Evolutionary conservation across 1,284 basidiomycete genomes (phyloP).

Genomic region (Apiotrichum mycotoxinovorans): DNA sequence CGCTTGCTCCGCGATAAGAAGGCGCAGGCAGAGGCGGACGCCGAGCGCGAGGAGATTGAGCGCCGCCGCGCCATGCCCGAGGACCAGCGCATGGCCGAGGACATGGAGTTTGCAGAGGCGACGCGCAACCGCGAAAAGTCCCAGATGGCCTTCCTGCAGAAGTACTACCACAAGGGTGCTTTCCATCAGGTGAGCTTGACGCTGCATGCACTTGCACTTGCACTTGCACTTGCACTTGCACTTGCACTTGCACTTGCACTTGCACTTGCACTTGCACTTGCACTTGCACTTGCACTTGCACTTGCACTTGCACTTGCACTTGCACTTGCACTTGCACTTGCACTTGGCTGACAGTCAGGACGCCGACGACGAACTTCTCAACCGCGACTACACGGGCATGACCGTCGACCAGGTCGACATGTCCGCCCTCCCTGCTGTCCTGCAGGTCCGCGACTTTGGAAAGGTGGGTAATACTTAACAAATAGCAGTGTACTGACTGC

Average conservation of each 20-base stretch:
- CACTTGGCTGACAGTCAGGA: slow-evolving; percentile 2
- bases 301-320: no score
- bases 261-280: no score
- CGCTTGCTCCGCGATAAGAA: slow-evolving; percentile 90
- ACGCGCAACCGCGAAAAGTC: slow-evolving; percentile 60
- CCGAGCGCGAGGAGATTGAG: slow-evolving; percentile 85
- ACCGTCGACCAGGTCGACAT: slow-evolving; percentile 84
- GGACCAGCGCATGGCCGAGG: slow-evolving; percentile 82
- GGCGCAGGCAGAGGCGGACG: slow-evolving; percentile 68
- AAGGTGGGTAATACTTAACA: slow-evolving; percentile 31
- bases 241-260: no score
- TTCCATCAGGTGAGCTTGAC: slow-evolving; percentile 70
- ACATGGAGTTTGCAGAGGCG: slow-evolving; percentile 77
- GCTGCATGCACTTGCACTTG: background rate
- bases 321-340: no score
- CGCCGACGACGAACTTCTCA: slow-evolving; percentile 84
- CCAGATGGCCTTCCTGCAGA: slow-evolving; percentile 88
- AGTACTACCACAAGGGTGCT: slow-evolving; percentile 99
- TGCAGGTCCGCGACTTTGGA: slow-evolving; percentile 97
- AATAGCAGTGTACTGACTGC: background rate
- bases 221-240: no score
- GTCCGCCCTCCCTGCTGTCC: slow-evolving; percentile 80
- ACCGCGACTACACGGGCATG: slow-evolving; percentile 82
- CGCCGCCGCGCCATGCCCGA: slow-evolving; percentile 85
- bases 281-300: no score